Evolutionary conservation across 1,139 yeast species (phyloP).

Genomic region (Kodamaea alishanica): DNA sequence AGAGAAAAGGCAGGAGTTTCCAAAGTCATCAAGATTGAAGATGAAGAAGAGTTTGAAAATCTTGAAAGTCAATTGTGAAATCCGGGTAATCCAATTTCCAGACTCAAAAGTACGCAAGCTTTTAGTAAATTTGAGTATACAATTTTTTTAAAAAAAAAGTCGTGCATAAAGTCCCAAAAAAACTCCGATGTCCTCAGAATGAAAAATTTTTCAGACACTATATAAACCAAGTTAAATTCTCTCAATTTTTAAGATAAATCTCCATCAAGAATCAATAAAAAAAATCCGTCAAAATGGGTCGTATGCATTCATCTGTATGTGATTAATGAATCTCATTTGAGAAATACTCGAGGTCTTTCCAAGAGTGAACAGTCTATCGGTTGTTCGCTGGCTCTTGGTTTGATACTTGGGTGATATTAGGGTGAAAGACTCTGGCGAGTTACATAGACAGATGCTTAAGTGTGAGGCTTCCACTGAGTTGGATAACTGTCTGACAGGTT

Average conservation of each 20-base stretch:
- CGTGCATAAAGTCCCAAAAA: slow-evolving; percentile 5
- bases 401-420: slow-evolving; percentile 22
- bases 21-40: slow-evolving; percentile 51
- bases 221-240: slow-evolving; percentile 1
- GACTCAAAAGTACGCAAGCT: neutral
- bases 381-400: slow-evolving; percentile 26
- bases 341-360: slow-evolving; percentile 32
- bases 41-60: slow-evolving; percentile 61
- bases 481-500: too few relatives aligned
- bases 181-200: too few relatives aligned
- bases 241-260: slow-evolving; percentile 9
- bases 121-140: too few relatives aligned
- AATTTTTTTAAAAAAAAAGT: slow-evolving; percentile 1
- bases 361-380: slow-evolving; percentile 26
- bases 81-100: slow-evolving; percentile 1
- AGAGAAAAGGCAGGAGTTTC: slow-evolving; percentile 73
- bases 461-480: too few relatives aligned
- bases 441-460: too few relatives aligned
- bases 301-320: slow-evolving; percentile 79
- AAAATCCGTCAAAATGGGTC: slow-evolving; percentile 65
- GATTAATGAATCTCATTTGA: slow-evolving; percentile 19
- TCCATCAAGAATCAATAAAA: slow-evolving; percentile 10
- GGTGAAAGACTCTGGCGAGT: too few relatives aligned
- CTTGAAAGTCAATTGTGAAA: slow-evolving; percentile 28
- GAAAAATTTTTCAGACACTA: slow-evolving; percentile 16